Evolutionary conservation across 2,329 filamentous ascomycete species (phyloP).

Genomic region (Dactylellina sp.): DNA sequence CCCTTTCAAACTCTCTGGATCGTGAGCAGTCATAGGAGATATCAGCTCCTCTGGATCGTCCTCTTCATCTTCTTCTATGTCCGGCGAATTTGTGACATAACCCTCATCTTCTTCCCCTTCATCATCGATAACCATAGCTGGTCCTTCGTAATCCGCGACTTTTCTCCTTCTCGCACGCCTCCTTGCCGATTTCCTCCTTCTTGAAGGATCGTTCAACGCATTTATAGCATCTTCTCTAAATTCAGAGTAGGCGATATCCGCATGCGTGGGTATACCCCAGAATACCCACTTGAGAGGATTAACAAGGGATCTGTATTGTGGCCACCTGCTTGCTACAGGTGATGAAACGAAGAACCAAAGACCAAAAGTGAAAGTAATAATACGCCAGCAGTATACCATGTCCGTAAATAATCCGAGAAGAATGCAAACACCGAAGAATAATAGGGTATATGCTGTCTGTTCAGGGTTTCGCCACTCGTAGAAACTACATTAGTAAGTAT

Average conservation of each 20-base stretch:
- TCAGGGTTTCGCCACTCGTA: slow-evolving; percentile 39
- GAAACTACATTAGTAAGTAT: slow-evolving; percentile 22
- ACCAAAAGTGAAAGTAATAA: slow-evolving; percentile 36
- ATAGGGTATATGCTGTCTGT: slow-evolving; percentile 35
- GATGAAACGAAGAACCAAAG: slow-evolving; percentile 49
- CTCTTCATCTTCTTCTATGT: slow-evolving; percentile 41
- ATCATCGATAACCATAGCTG: slow-evolving; percentile 40
- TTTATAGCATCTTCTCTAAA: slow-evolving; percentile 37
- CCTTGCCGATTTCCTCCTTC: slow-evolving; percentile 33
- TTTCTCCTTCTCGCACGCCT: slow-evolving; percentile 29
- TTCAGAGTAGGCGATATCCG: slow-evolving; percentile 43
- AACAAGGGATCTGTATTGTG: slow-evolving; percentile 36
- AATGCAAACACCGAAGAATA: slow-evolving; percentile 30
- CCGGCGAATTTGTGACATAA: slow-evolving; percentile 40
- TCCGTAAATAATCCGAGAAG: slow-evolving; percentile 27
- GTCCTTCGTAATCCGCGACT: slow-evolving; percentile 34
- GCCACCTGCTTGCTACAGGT: slow-evolving; percentile 32
- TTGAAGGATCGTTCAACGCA: slow-evolving; percentile 26
- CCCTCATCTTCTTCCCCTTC: slow-evolving; percentile 29
- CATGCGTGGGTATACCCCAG: slow-evolving; percentile 50
- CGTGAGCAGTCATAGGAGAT: slow-evolving; percentile 19
- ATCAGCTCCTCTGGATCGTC: slow-evolving; percentile 51
- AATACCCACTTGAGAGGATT: slow-evolving; percentile 42
- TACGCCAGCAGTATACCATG: slow-evolving; percentile 38
- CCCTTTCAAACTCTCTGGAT: slow-evolving; percentile 22